Base-by-base conservation (phyloP, 2,329 filamentous ascomycete genomes). In the Claviceps sp. region DNA sequence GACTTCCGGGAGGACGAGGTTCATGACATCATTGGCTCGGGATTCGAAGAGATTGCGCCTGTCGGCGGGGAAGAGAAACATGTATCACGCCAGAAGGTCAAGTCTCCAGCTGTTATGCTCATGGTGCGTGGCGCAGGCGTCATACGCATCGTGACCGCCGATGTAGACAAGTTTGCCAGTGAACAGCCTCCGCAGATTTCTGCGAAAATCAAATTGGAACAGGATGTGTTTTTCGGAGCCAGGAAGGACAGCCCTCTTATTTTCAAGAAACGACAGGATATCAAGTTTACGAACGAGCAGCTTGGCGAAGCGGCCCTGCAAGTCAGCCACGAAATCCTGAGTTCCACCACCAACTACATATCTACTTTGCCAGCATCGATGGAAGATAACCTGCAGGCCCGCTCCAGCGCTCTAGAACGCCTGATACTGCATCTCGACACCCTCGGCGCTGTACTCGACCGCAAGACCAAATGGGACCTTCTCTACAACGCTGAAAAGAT, bases 401-500 rank as follows among this genome's bases (percentile, higher is more conserved):
- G 91, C 50, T 80, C 84, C 16, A 77, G 79, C 51, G 89, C 89
- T 26, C 70, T 97, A 44, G 78, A 83, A 56, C 83, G 86, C 52
- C 75, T 98, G 50, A 87, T 88, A 51, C 70, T 74, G 2, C 82
- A 93, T 58, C 70, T 97, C 13, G 76, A 78, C 56, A 75, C 76
- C 5, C 81, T 84, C 37, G 82, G 82, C 54, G 74, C 81, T 26
- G 72, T 80, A 2, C 66, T 97, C 5, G 80, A 85, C 56, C 78
- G 81, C 42, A 71, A 70, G 24, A 83, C 83, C 1, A 82, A 82
- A 58, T 97, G 90, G 89, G 76, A 78, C 56, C 69, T 98, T 37
- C 72, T 98, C n/a, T 87, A 83, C 74, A 83, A 91, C 61, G 91
- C 91, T 0, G 93, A 98, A 66, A 95, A 90, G 67, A 78, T 97